phyloP scores from a whole-genome alignment of 164 flowering plant species.

The Taxillus chinensis region DNA sequence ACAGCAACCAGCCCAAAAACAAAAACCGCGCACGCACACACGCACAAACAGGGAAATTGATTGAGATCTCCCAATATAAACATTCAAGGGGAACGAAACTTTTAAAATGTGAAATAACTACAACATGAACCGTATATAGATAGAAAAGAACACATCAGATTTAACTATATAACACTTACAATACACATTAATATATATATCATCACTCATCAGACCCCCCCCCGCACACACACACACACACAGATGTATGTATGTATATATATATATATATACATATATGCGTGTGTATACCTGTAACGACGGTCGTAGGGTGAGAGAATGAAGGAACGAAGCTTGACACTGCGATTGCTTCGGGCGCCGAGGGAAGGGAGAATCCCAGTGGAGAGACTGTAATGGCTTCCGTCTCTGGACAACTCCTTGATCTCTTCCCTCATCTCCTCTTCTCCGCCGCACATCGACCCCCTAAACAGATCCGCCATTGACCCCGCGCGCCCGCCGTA shows the following conservation, averaged over 20 bases:
- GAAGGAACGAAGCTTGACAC: conserved; percentile 48
- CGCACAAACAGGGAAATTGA: not conserved
- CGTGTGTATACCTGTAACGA: conserved; percentile 48
- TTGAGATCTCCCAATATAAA: not conserved
- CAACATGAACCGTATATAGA: not conserved
- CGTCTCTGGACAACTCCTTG: conserved; percentile 71
- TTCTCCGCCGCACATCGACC: conserved; percentile 40
- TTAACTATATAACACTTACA: not conserved
- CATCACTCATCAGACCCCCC: not conserved
- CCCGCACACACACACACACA: not conserved
- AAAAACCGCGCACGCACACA: no score
- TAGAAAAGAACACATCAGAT: not conserved
- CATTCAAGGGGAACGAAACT: not conserved
- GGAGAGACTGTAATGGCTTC: conserved; percentile 78
- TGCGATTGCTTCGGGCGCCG: conserved; percentile 71
- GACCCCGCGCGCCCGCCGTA: not conserved
- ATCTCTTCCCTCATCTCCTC: conserved; percentile 28
- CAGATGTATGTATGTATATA: no score
- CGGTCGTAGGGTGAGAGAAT: conserved; percentile 76
- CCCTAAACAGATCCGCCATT: conserved; percentile 23
- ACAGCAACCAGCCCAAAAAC: no score
- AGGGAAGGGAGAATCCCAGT: conserved; percentile 78
- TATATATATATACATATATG: not conserved
- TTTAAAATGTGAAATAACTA: not conserved
- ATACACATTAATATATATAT: not conserved